A percentile compares a stretch with the other conserved stretches of the same genome.
These are phyloP conservation scores for Houttuynia cordata DNA, from an alignment of 164 flowering plant genomes.

Conservation along the genomic window DNA sequence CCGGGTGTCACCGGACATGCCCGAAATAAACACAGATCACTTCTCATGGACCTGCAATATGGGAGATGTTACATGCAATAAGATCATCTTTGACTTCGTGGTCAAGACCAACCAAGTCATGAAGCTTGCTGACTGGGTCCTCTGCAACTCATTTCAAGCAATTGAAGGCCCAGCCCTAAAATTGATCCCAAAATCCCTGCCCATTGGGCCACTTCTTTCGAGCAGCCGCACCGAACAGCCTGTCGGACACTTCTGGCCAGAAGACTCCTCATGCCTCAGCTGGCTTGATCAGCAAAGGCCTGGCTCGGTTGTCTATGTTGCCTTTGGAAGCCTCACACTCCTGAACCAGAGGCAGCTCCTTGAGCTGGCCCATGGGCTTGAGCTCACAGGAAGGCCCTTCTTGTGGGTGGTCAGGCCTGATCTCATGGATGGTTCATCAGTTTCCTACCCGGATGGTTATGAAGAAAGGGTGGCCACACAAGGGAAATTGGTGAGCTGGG, in stretches of 20 bases:
- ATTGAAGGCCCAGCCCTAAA: not conserved
- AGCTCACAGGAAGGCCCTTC: slow-evolving; percentile 3
- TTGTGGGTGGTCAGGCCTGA: slow-evolving; percentile 6
- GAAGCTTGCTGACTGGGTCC: not conserved
- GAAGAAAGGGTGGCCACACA: slow-evolving; percentile 1
- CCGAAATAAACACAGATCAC: not conserved
- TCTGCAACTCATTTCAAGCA: slow-evolving; percentile 7
- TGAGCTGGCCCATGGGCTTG: slow-evolving; percentile 4
- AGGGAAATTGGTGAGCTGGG: slow-evolving; percentile 7
- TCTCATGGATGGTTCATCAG: not conserved
- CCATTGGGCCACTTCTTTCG: slow-evolving; percentile 4
- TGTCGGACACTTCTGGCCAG: slow-evolving; percentile 3
- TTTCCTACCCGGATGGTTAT: slow-evolving; percentile 3
- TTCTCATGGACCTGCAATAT: not conserved
- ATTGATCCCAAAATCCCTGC: not conserved
- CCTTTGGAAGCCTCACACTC: slow-evolving; percentile 1
- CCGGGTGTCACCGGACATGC: not conserved
- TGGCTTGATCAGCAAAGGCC: slow-evolving; percentile 6
- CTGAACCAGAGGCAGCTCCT: slow-evolving; percentile 1
- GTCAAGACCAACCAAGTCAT: not conserved
- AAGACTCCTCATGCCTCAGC: slow-evolving; percentile 2
- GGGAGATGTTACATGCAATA: not conserved
- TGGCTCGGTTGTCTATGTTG: slow-evolving; percentile 3
- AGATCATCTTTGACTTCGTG: not conserved
- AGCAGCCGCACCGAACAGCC: not conserved